Conservation (phyloP, 73 alveolate species). For the Symbiodinium pilosum region DNA sequence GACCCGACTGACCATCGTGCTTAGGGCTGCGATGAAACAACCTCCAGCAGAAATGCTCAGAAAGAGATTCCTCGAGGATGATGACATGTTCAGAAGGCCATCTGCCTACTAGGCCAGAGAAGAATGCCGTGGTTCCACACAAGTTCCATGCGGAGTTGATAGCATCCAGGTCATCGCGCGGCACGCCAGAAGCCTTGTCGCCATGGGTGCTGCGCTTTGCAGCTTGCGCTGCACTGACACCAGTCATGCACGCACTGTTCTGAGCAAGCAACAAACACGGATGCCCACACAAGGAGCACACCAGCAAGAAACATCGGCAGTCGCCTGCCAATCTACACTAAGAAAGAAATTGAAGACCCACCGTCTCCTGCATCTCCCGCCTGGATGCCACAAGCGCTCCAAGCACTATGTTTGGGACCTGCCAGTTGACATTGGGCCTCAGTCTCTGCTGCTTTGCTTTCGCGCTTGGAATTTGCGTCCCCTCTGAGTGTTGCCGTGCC, state of each 20-base stretch:
- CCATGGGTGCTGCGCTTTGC: too few relatives aligned
- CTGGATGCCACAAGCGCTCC: constrained; percentile 1
- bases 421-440: background rate
- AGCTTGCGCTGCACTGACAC: too few relatives aligned
- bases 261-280: background rate
- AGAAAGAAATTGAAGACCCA: too few relatives aligned
- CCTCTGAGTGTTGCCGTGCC: background rate
- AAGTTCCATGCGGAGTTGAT: background rate
- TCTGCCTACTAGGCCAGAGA: background rate
- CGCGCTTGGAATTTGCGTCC: background rate
- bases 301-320: background rate
- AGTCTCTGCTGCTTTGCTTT: background rate
- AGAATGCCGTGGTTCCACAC: background rate
- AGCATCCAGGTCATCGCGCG: background rate
- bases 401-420: background rate
- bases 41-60: background rate
- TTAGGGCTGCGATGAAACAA: background rate
- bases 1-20: background rate
- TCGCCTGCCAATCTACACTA: background rate
- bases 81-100: background rate
- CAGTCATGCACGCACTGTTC: too few relatives aligned
- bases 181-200: background rate
- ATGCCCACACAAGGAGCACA: background rate
- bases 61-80: background rate
- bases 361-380: background rate